phyloP scores from a whole-genome alignment of 805 yeast genomes.

The Candida saitoana region DNA sequence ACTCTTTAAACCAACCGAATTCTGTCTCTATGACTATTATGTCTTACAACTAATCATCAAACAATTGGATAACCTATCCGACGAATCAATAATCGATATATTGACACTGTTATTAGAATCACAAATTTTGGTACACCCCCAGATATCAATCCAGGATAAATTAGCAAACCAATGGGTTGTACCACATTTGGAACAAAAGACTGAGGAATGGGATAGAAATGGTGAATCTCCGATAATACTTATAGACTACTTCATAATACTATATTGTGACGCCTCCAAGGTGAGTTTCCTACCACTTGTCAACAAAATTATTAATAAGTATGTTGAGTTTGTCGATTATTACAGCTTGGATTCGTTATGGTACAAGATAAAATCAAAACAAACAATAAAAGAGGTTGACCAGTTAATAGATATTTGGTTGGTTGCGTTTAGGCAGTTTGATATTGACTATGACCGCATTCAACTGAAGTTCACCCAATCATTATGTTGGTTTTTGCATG shows the following conservation, averaged over 20 bases:
- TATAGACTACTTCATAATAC: constrained; percentile 18
- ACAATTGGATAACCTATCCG: background rate
- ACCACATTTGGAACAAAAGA: constrained; percentile 13
- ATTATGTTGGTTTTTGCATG: constrained; percentile 6
- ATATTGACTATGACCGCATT: background rate
- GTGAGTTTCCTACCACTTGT: constrained; percentile 4
- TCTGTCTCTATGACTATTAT: background rate
- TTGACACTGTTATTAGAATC: constrained; percentile 11
- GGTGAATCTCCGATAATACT: constrained; percentile 12
- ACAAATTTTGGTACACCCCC: constrained; percentile 9
- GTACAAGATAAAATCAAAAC: constrained; percentile 6
- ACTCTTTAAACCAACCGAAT: background rate
- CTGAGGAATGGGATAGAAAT: constrained; percentile 15
- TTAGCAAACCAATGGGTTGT: constrained; percentile 15
- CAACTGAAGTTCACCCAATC: constrained; percentile 5
- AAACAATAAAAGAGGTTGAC: constrained; percentile 6
- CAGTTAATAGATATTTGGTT: constrained; percentile 13
- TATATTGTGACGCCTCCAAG: constrained; percentile 8
- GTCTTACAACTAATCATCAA: background rate
- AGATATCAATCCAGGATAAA: constrained; percentile 10
- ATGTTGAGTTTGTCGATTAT: constrained; percentile 9
- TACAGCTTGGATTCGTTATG: constrained; percentile 12
- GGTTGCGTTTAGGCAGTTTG: constrained; percentile 12
- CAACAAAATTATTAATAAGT: constrained; percentile 9
- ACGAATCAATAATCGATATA: constrained; percentile 8